These are phyloP conservation scores for Aspergillus nanangensis DNA, from an alignment of 495 filamentous ascomycete genomes.

Conservation along the genomic window DNA sequence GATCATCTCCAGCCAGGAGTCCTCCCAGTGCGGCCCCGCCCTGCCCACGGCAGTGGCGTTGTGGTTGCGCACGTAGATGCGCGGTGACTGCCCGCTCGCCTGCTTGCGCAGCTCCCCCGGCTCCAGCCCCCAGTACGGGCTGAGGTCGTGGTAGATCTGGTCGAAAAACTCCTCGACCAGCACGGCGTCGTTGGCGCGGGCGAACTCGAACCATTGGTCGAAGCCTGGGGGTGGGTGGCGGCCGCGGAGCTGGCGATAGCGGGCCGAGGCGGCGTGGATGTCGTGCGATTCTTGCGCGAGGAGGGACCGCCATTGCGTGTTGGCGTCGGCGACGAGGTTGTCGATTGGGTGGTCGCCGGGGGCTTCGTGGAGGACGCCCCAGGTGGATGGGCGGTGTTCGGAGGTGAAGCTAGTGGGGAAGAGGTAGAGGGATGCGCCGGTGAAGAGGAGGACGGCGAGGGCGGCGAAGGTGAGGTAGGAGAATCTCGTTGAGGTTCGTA, in stretches of 20 bases:
- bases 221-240: conserved; percentile 57
- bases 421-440: too few relatives aligned
- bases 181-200: conserved; percentile 37
- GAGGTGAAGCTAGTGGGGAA: too few relatives aligned
- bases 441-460: too few relatives aligned
- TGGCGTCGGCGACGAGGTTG: too few relatives aligned
- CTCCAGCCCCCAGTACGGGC: conserved; percentile 56
- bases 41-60: background rate
- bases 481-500: too few relatives aligned
- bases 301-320: too few relatives aligned
- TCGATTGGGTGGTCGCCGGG: too few relatives aligned
- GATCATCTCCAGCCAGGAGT: conserved; percentile 44
- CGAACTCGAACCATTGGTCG: conserved; percentile 63
- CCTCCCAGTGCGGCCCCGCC: conserved; percentile 1
- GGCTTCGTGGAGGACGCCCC: too few relatives aligned
- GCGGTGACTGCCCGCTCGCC: background rate
- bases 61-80: conserved; percentile 14
- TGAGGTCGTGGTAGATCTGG: conserved; percentile 50
- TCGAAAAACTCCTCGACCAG: conserved; percentile 62
- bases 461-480: too few relatives aligned
- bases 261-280: too few relatives aligned
- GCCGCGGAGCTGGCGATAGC: conserved; percentile 11
- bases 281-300: too few relatives aligned
- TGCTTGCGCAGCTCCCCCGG: conserved; percentile 38
- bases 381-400: too few relatives aligned